Conservation (phyloP, 2,329 filamentous ascomycete genomes). For the Didymella segeticola region DNA sequence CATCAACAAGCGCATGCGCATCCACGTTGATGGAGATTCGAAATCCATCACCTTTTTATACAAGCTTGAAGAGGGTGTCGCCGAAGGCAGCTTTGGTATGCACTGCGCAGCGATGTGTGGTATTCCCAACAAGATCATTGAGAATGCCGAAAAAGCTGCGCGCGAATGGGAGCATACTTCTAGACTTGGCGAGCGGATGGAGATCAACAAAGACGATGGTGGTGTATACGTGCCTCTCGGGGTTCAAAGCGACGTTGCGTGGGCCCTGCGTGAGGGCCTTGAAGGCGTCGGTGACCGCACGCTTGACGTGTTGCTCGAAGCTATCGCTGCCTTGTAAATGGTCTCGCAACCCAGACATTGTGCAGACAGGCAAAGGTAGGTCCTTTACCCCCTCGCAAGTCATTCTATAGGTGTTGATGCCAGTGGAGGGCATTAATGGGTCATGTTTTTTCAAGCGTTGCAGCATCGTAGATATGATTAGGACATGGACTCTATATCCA, state of each 20-base stretch:
- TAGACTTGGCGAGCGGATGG: conserved; percentile 84
- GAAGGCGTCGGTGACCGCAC: conserved; percentile 56
- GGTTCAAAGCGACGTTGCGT: conserved; percentile 84
- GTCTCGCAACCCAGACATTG: not conserved
- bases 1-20: conserved; percentile 85
- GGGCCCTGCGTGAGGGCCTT: conserved; percentile 68
- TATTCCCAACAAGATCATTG: conserved; percentile 81
- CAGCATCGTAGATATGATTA: not conserved
- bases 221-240: conserved; percentile 85
- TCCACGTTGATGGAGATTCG: conserved; percentile 84
- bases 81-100: conserved; percentile 98
- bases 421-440: not conserved
- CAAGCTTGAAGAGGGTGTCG: conserved; percentile 89
- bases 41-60: conserved; percentile 96
- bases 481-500: not conserved
- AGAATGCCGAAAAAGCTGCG: conserved; percentile 85
- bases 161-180: conserved; percentile 95
- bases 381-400: not conserved
- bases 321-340: conserved; percentile 60
- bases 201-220: conserved; percentile 71
- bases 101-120: conserved; percentile 99
- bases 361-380: not conserved
- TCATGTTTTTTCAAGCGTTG: not conserved
- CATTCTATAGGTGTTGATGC: not conserved
- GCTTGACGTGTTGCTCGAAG: conserved; percentile 63